Base-by-base conservation (phyloP, 2,329 filamentous ascomycete genomes). In the Apiospora hydei region DNA sequence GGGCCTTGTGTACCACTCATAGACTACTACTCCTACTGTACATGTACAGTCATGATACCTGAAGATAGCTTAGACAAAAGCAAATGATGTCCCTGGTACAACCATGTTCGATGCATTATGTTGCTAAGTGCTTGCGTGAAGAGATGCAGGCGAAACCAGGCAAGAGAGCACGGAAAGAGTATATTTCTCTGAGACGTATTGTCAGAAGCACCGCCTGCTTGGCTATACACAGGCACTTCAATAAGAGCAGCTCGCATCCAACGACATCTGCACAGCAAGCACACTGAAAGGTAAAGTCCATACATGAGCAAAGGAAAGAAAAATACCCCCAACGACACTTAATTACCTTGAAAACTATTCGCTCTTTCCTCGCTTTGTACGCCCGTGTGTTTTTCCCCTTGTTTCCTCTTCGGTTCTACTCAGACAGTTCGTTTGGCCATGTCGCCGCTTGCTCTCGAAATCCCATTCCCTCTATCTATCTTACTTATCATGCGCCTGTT, bases 21-120 rank as follows among this genome's bases (percentile, higher is more conserved):
- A 69, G 68, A 69, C 47, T 34, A 69, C 47, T 34, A 57, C 51
- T 30, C 26, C 26, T 41, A 4, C 67, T 69, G 44, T 49, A 38
- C 67, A 69, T 69, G 44, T 49, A 38, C 67, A 69, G 67, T 49
- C 67, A 69, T 30, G 67, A 69, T 69, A 49, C 67, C 44, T 69
- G 67, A 69, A 41, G 44, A 69, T 44, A 69, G 67, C 67, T 69
- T 46, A 69, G 57, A 64, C 18, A 64, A 64, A 64, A 41, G 51
- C 30, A 64, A 64, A 64, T 64, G 57, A 64, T 64, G 57, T 64
- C 34, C 30, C 38, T 64, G 57, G 57, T 38, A 41, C 41, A 64
- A 64, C 57, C 18, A 64, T 11, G 14, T n/a, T 13, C 26, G n/a
- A n/a, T 41, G 57, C 18, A n/a, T 3, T 16, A 61, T 38, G 18